Evolutionary conservation across 768 basidiomycete species (phyloP).

Genomic region (Dentipellis fragilis): DNA sequence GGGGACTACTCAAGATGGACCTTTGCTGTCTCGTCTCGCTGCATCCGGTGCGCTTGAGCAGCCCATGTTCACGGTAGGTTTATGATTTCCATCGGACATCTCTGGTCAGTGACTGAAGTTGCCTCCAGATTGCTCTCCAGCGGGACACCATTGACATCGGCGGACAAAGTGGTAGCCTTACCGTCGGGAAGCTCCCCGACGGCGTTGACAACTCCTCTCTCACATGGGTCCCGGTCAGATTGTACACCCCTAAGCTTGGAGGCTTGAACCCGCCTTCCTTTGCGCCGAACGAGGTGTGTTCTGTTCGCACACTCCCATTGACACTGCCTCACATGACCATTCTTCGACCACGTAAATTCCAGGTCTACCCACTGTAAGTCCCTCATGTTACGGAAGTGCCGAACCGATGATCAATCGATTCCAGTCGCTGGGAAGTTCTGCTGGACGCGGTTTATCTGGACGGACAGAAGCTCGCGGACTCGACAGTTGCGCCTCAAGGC

Average conservation of each 20-base stretch:
- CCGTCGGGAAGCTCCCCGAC: constrained; percentile 53
- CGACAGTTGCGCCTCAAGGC: constrained; percentile 34
- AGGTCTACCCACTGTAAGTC: constrained; percentile 12
- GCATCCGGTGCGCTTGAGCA: constrained; percentile 29
- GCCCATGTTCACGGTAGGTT: constrained; percentile 31
- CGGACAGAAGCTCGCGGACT: constrained; percentile 46
- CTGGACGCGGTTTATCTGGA: constrained; percentile 67
- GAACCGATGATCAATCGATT: background rate
- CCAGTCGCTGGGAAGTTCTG: constrained; percentile 50
- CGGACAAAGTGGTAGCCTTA: constrained; percentile 54
- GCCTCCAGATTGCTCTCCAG: constrained; percentile 36
- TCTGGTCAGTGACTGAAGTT: background rate
- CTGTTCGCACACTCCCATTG: background rate
- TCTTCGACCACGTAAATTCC: background rate
- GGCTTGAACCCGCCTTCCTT: constrained; percentile 46
- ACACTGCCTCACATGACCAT: constrained; percentile 9
- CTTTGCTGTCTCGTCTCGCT: constrained; percentile 24
- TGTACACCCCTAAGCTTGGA: constrained; percentile 39
- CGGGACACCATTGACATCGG: constrained; percentile 62
- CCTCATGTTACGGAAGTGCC: background rate
- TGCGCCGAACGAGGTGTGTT: constrained; percentile 46
- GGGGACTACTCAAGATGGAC: constrained; percentile 17
- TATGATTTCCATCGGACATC: background rate
- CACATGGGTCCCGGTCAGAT: constrained; percentile 57
- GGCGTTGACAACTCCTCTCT: constrained; percentile 38